Evolutionary conservation across 2,329 filamentous ascomycete species (phyloP).

Genomic region (Aspergillus sp.): DNA sequence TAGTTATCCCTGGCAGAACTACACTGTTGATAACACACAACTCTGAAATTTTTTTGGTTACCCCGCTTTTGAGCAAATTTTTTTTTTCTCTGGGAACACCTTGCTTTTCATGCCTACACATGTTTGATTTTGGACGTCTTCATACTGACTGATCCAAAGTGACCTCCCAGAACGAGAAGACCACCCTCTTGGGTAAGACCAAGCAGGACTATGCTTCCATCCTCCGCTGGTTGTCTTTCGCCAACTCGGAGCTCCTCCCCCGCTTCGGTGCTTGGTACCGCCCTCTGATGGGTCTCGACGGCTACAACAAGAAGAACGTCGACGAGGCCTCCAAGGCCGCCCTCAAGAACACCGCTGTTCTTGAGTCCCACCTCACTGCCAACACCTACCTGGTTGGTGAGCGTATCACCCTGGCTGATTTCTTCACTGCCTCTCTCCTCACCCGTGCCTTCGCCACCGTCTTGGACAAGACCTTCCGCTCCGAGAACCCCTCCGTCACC

Average conservation of each 20-base stretch:
- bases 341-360: slow-evolving; percentile 62
- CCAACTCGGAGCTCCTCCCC: slow-evolving; percentile 80
- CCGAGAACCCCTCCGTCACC: slow-evolving; percentile 74
- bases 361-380: slow-evolving; percentile 83
- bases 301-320: slow-evolving; percentile 98
- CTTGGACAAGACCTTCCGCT: slow-evolving; percentile 86
- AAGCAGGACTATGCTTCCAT: slow-evolving; percentile 99
- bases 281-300: slow-evolving; percentile 72
- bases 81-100: slow-evolving; percentile 5
- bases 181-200: slow-evolving; percentile 96
- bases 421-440: slow-evolving; percentile 76
- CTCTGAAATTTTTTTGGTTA: slow-evolving; percentile 71
- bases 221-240: slow-evolving; percentile 96
- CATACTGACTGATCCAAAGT: slow-evolving; percentile 52
- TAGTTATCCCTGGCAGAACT: slow-evolving; percentile 99
- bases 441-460: slow-evolving; percentile 88
- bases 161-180: slow-evolving; percentile 99
- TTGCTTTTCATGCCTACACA: slow-evolving; percentile 3
- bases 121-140: slow-evolving; percentile 8
- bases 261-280: slow-evolving; percentile 75
- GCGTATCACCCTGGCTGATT: slow-evolving; percentile 92
- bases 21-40: slow-evolving; percentile 69
- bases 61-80: slow-evolving; percentile 19
- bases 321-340: slow-evolving; percentile 71
- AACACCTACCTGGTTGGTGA: slow-evolving; percentile 98